phyloP scores from a whole-genome alignment of 2,329 filamentous ascomycete genomes.

The Microascus cirrosus region DNA sequence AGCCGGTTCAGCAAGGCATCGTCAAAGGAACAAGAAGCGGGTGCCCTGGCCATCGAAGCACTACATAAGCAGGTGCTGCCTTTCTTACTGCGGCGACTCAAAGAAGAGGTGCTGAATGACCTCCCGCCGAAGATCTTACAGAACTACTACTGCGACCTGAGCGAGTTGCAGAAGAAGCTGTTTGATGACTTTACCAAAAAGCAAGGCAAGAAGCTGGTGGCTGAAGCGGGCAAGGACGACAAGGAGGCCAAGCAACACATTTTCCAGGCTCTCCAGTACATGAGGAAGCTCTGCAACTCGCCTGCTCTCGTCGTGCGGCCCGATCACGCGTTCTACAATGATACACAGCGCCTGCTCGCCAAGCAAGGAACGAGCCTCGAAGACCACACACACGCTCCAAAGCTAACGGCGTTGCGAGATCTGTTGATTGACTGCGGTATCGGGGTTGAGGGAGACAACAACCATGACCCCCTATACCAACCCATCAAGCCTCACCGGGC shows the following conservation, averaged over 20 bases:
- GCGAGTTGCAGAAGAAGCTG: conserved; percentile 84
- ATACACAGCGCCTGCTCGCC: conserved; percentile 70
- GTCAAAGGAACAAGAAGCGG: conserved; percentile 95
- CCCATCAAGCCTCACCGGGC: conserved; percentile 95
- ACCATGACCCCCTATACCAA: conserved; percentile 53
- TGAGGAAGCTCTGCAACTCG: conserved; percentile 98
- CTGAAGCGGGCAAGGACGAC: conserved; percentile 73
- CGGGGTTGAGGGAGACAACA: conserved; percentile 55
- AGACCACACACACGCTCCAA: conserved; percentile 82
- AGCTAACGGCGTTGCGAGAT: conserved; percentile 81
- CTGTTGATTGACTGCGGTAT: conserved; percentile 98
- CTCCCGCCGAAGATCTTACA: conserved; percentile 96
- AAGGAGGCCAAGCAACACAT: conserved; percentile 97
- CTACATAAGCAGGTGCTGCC: conserved; percentile 96
- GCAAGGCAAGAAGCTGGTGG: conserved; percentile 76
- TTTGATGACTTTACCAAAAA: conserved; percentile 96
- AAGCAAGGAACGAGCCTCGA: conserved; percentile 73
- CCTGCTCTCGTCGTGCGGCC: conserved; percentile 94
- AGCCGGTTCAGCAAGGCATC: conserved; percentile 95
- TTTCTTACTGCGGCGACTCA: conserved; percentile 88
- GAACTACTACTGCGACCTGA: conserved; percentile 98
- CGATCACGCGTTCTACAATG: conserved; percentile 78
- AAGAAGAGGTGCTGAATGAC: conserved; percentile 95
- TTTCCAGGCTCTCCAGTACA: conserved; percentile 97
- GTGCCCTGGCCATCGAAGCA: conserved; percentile 93